phyloP scores from a whole-genome alignment of 2,329 filamentous ascomycete species.

The Cryphonectria parasitica region DNA sequence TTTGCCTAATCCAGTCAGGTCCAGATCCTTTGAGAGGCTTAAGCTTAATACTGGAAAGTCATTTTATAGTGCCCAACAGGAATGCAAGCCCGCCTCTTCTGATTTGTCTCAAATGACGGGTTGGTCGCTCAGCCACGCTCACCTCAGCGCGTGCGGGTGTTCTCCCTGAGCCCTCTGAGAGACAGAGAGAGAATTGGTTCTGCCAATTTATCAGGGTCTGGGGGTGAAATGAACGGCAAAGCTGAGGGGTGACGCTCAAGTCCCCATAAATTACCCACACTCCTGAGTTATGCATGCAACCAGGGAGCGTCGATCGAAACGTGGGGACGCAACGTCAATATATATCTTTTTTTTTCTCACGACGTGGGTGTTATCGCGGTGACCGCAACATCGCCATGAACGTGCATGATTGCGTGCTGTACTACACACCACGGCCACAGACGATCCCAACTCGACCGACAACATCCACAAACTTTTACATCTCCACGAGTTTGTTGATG shows the following conservation, averaged over 20 bases:
- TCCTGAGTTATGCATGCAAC: slow-evolving; percentile 7
- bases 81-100: background rate
- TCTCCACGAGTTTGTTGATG: background rate
- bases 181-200: background rate
- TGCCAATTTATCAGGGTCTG: background rate
- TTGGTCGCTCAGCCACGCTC: background rate
- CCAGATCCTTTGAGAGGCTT: background rate
- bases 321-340: slow-evolving; percentile 7
- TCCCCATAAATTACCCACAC: slow-evolving; percentile 16
- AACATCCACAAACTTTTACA: background rate
- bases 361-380: background rate
- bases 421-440: background rate
- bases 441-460: background rate
- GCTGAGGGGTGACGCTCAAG: slow-evolving; percentile 8
- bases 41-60: background rate
- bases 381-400: slow-evolving; percentile 22
- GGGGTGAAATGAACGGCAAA: background rate
- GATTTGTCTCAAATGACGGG: background rate
- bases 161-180: background rate
- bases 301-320: slow-evolving; percentile 2
- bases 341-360: slow-evolving; percentile 8
- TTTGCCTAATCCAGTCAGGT: background rate
- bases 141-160: background rate
- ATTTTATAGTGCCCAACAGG: background rate
- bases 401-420: slow-evolving; percentile 27